Conservation (phyloP, 164 flowering plant species). For the Aristolochia fimbriata region DNA sequence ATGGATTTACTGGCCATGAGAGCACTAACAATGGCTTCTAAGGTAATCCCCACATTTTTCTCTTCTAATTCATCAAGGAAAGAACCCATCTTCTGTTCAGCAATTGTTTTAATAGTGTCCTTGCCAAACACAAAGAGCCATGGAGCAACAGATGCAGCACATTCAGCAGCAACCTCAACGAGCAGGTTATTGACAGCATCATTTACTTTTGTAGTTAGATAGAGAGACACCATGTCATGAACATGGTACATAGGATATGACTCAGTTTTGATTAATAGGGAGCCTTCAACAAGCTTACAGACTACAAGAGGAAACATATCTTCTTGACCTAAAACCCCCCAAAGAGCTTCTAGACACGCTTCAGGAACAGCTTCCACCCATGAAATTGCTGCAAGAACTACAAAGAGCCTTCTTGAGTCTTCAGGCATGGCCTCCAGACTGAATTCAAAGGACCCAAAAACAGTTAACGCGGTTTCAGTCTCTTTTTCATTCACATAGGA, state of each 20-base stretch:
- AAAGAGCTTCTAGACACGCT: constrained; percentile 37
- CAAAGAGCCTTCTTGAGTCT: constrained; percentile 28
- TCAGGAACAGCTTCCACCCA: constrained; percentile 47
- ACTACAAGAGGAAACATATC: constrained; percentile 31
- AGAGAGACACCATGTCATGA: constrained; percentile 42
- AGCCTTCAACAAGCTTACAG: constrained; percentile 44
- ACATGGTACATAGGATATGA: constrained; percentile 26
- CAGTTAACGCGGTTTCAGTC: constrained; percentile 33
- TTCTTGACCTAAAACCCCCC: constrained; percentile 30
- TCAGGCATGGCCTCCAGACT: constrained; percentile 46
- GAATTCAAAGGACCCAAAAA: constrained; percentile 44
- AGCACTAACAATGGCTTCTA: constrained; percentile 27
- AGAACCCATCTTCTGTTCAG: constrained; percentile 22
- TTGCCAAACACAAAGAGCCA: constrained; percentile 41
- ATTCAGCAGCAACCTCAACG: constrained; percentile 15
- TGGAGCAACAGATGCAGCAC: constrained; percentile 24
- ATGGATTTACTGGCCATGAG: constrained; percentile 40
- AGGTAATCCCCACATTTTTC: constrained; percentile 19
- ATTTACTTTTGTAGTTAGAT: constrained; percentile 28
- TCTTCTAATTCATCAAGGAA: constrained; percentile 20
- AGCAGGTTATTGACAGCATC: constrained; percentile 23
- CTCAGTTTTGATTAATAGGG: constrained; percentile 32
- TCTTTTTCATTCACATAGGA: constrained; percentile 43
- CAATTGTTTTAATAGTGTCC: constrained; percentile 16
- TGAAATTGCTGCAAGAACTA: constrained; percentile 30